Percentiles rank a stretch among this genome's conserved stretches.
Conservation (phyloP, 2,329 filamentous ascomycete species). For the Sclerotinia trifoliorum region DNA sequence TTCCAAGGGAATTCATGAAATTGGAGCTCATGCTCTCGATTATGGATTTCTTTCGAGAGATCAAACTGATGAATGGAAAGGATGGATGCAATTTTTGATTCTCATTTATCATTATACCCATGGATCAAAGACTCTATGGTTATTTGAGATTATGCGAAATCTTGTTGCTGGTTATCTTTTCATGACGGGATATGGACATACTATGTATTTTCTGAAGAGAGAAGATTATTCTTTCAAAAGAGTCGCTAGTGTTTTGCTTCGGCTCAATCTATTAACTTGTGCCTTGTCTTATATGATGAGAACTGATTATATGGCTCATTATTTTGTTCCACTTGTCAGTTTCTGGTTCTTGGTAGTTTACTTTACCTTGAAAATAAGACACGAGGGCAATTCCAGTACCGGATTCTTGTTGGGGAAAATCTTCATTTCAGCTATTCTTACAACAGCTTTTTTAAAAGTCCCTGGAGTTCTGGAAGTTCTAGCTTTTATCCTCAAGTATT, state of each 20-base stretch:
- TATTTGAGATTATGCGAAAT: slow-evolving; percentile 56
- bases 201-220: slow-evolving; percentile 56
- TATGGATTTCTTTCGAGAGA: slow-evolving; percentile 51
- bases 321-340: slow-evolving; percentile 57
- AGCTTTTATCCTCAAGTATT: slow-evolving; percentile 42
- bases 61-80: slow-evolving; percentile 65
- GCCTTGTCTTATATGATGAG: slow-evolving; percentile 55
- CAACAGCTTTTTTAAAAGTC: slow-evolving; percentile 41
- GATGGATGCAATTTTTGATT: slow-evolving; percentile 59
- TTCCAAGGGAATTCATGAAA: slow-evolving; percentile 5
- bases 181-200: slow-evolving; percentile 61
- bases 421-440: slow-evolving; percentile 45
- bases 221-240: slow-evolving; percentile 56
- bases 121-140: slow-evolving; percentile 49
- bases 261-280: slow-evolving; percentile 56
- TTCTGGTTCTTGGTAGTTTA: slow-evolving; percentile 64
- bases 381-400: slow-evolving; percentile 45
- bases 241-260: slow-evolving; percentile 52
- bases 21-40: slow-evolving; percentile 26
- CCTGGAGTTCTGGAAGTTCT: slow-evolving; percentile 47
- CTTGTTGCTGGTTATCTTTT: slow-evolving; percentile 60
- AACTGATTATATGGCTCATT: slow-evolving; percentile 56
- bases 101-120: slow-evolving; percentile 60
- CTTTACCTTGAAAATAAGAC: slow-evolving; percentile 48
- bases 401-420: slow-evolving; percentile 50